Percentiles rank a stretch among this genome's conserved stretches.
These are phyloP conservation scores for Saksenaea oblongispora DNA, from an alignment of 371 early-diverging fungal species.

Conservation along the genomic window DNA sequence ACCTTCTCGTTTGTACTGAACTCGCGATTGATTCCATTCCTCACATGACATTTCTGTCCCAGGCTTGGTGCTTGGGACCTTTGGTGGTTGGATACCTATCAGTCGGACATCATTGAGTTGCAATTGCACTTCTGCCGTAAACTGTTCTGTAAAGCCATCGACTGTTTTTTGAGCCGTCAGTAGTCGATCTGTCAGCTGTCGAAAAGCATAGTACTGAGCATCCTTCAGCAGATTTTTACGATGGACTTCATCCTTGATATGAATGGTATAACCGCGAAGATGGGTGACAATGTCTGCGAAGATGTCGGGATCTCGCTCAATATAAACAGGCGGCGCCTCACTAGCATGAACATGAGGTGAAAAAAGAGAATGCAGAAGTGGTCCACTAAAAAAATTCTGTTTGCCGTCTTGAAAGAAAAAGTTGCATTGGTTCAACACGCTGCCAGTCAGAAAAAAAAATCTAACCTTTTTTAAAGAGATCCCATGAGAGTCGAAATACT, in stretches of 20 bases:
- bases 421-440: no score
- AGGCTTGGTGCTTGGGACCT: conserved; percentile 1
- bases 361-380: conserved; percentile 31
- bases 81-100: conserved; percentile 26
- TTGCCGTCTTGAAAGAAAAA: conserved; percentile 26
- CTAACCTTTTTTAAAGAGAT: conserved; percentile 36
- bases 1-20: conserved; percentile 45
- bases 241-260: conserved; percentile 61
- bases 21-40: conserved; percentile 22
- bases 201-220: conserved; percentile 61
- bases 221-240: conserved; percentile 63
- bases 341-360: conserved; percentile 21
- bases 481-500: conserved; percentile 42
- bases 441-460: no score
- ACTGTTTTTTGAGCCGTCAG: conserved; percentile 39
- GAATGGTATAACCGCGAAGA: conserved; percentile 62
- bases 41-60: not conserved
- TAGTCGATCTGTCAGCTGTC: conserved; percentile 53
- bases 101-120: conserved; percentile 44
- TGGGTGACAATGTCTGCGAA: conserved; percentile 63
- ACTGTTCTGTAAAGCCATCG: conserved; percentile 44
- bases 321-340: conserved; percentile 48
- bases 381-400: conserved; percentile 48
- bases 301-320: conserved; percentile 62
- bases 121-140: conserved; percentile 37